A percentile compares a stretch with the other conserved stretches of the same genome.
These are phyloP conservation scores for Haematococcus lacustris DNA, from an alignment of 139 green algal species.

Conservation along the genomic window DNA sequence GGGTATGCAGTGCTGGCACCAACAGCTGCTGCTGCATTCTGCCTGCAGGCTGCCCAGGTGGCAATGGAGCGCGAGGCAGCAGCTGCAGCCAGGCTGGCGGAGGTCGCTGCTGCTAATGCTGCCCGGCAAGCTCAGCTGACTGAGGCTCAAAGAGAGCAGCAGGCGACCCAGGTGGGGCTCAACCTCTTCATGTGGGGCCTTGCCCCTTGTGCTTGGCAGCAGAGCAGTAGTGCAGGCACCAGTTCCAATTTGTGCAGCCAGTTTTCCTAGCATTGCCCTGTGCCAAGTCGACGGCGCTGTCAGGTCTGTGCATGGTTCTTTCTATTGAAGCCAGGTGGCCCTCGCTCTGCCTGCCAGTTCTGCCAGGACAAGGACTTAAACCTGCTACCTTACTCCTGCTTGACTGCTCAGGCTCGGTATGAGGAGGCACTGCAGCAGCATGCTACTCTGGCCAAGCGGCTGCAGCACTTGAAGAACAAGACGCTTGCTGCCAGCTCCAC, in stretches of 20 bases:
- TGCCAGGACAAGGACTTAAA: not conserved
- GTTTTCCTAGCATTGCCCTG: not conserved
- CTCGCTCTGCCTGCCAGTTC: too few relatives aligned
- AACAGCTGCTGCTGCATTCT: too few relatives aligned
- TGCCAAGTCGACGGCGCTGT: not conserved
- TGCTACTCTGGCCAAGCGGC: not conserved
- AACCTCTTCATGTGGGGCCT: too few relatives aligned
- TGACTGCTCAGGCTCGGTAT: not conserved
- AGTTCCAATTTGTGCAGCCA: not conserved
- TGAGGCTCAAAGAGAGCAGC: too few relatives aligned
- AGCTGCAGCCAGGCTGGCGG: too few relatives aligned
- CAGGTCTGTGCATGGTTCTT: not conserved
- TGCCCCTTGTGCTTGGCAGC: not conserved
- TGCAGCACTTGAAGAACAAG: constrained; percentile 7
- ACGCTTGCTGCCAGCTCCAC: not conserved
- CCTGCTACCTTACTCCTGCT: not conserved
- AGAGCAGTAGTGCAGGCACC: not conserved
- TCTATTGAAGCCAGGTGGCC: not conserved
- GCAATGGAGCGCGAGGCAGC: too few relatives aligned
- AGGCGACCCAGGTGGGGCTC: too few relatives aligned
- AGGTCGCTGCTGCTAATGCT: too few relatives aligned
- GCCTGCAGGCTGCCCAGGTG: too few relatives aligned
- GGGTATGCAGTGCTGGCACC: too few relatives aligned
- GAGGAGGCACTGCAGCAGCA: constrained; percentile 5
- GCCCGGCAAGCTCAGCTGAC: too few relatives aligned